Conservation (phyloP, 1,284 basidiomycete species). For the Ceratorhiza oryzae-sativae region DNA sequence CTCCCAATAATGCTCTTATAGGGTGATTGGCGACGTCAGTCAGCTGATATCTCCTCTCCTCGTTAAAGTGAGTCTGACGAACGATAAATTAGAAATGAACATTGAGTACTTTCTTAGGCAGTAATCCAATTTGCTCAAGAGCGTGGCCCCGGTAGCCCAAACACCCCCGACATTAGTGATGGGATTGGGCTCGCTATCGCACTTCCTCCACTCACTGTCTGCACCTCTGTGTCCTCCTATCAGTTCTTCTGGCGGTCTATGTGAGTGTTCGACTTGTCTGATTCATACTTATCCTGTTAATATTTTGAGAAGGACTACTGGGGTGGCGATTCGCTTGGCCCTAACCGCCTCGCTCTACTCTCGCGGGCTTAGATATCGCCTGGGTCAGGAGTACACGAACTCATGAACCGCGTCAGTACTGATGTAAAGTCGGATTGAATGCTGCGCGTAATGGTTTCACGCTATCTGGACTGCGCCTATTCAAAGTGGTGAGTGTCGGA, state of each 20-base stretch:
- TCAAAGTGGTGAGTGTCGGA: slow-evolving; percentile 65
- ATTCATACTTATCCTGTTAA: neutral
- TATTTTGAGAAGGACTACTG: slow-evolving; percentile 60
- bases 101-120: slow-evolving; percentile 5
- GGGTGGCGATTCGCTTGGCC: slow-evolving; percentile 72
- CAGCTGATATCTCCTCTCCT: slow-evolving; percentile 72
- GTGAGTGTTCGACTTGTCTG: neutral
- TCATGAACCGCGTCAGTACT: slow-evolving; percentile 92
- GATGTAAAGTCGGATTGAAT: slow-evolving; percentile 92
- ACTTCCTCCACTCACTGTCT: slow-evolving; percentile 67
- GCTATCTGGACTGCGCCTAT: slow-evolving; percentile 80
- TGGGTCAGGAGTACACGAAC: slow-evolving; percentile 75
- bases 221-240: slow-evolving; percentile 67
- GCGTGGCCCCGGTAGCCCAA: neutral
- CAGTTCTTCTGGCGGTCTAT: slow-evolving; percentile 83
- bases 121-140: slow-evolving; percentile 31
- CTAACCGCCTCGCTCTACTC: slow-evolving; percentile 80
- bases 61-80: slow-evolving; percentile 58
- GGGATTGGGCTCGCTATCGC: slow-evolving; percentile 78
- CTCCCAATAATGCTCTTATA: slow-evolving; percentile 50
- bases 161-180: slow-evolving; percentile 61
- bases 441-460: slow-evolving; percentile 79
- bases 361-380: slow-evolving; percentile 74
- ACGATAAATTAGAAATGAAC: slow-evolving; percentile 58
- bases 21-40: slow-evolving; percentile 53